These are phyloP conservation scores for Tillandsia leiboldiana DNA, from an alignment of 176 grass and related monocot genomes.

Conservation along the genomic window DNA sequence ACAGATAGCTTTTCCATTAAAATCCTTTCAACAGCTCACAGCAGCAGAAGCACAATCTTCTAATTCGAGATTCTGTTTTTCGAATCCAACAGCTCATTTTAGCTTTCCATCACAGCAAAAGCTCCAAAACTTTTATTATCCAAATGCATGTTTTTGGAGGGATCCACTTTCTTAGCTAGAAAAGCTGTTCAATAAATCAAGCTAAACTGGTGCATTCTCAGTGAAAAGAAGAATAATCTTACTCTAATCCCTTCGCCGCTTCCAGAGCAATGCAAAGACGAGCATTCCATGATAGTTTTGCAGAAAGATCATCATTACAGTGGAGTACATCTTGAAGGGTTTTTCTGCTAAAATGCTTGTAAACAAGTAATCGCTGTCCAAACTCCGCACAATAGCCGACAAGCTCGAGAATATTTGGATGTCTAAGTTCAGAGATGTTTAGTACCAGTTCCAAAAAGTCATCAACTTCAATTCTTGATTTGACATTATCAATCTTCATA, in stretches of 20 bases:
- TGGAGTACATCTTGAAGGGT: constrained; percentile 82
- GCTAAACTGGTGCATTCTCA: no score
- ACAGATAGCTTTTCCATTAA: no score
- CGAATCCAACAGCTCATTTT: no score
- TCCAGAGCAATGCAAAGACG: constrained; percentile 65
- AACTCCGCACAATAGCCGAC: constrained; percentile 95
- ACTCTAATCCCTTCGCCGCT: constrained; percentile 90
- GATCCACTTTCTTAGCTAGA: neutral
- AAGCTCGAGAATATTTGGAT: constrained; percentile 68
- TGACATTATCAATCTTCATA: constrained; percentile 70
- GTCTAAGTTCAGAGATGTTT: constrained; percentile 62
- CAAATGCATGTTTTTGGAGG: no score
- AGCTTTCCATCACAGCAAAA: no score
- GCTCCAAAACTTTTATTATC: no score
- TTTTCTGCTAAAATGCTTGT: constrained; percentile 71
- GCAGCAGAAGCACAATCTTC: no score
- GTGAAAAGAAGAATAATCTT: constrained; percentile 22
- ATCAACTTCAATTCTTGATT: constrained; percentile 62
- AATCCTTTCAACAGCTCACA: no score
- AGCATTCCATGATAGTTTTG: constrained; percentile 65
- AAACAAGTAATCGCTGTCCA: constrained; percentile 75
- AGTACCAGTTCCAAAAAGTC: constrained; percentile 74
- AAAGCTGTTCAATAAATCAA: no score
- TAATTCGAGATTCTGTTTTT: no score
- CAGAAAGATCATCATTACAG: constrained; percentile 48